Percentiles rank a stretch among this genome's conserved stretches.
These are phyloP conservation scores for Lentinula sp. DNA, from an alignment of 768 basidiomycete species.

Conservation along the genomic window DNA sequence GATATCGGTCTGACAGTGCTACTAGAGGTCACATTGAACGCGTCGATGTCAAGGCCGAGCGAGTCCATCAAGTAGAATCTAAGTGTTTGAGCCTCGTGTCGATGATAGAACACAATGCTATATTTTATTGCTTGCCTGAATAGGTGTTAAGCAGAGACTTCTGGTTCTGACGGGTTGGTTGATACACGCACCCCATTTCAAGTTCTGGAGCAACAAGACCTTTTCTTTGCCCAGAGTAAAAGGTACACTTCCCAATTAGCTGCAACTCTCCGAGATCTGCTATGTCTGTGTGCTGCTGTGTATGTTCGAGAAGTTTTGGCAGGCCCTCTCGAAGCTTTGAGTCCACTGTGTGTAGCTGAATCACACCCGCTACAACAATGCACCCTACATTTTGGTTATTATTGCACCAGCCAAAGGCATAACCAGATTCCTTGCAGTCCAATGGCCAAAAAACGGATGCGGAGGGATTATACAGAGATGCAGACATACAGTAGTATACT, in stretches of 20 bases:
- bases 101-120: constrained; percentile 42
- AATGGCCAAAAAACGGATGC: constrained; percentile 51
- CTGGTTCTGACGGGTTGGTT: not conserved
- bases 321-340: not conserved
- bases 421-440: constrained; percentile 38
- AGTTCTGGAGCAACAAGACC: not conserved
- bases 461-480: not conserved
- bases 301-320: not conserved
- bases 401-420: constrained; percentile 54
- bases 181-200: not conserved
- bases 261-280: not conserved
- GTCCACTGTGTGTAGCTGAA: constrained; percentile 14
- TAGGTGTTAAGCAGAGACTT: not conserved
- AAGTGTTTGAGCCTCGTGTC: constrained; percentile 47
- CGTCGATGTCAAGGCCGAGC: constrained; percentile 22
- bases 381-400: constrained; percentile 46
- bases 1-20: constrained; percentile 17
- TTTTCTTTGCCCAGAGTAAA: constrained; percentile 4
- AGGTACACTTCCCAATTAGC: not conserved
- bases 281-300: not conserved
- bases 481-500: not conserved
- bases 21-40: constrained; percentile 28
- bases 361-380: constrained; percentile 28
- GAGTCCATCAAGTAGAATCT: constrained; percentile 58
- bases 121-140: constrained; percentile 6